phyloP scores from a whole-genome alignment of 2,329 filamentous ascomycete genomes.

The Trichoderma asperellum region DNA sequence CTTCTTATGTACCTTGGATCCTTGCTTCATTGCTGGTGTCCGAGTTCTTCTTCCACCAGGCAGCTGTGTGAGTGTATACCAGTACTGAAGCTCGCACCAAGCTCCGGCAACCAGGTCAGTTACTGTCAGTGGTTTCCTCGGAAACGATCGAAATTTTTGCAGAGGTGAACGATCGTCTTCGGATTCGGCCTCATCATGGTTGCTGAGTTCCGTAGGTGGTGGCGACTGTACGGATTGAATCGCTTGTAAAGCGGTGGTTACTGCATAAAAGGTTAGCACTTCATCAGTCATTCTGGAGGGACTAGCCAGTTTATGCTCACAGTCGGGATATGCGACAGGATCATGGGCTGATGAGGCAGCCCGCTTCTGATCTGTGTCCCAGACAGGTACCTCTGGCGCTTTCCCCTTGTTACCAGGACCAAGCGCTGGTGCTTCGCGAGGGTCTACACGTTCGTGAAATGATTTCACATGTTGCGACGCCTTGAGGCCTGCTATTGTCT shows the following conservation, averaged over 20 bases:
- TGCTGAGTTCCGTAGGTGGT: slow-evolving; percentile 31
- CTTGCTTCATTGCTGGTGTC: slow-evolving; percentile 83
- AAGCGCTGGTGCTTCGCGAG: not conserved
- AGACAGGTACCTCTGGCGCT: too few relatives aligned
- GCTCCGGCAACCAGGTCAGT: slow-evolving; percentile 86
- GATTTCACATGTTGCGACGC: not conserved
- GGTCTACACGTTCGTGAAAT: not conserved
- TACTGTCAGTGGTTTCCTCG: slow-evolving; percentile 80
- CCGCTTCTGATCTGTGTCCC: not conserved
- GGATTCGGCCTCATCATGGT: slow-evolving; percentile 28
- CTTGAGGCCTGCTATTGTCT: not conserved
- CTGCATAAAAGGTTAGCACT: slow-evolving; percentile 54
- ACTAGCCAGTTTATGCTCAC: slow-evolving; percentile 46
- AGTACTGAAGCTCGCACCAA: slow-evolving; percentile 96
- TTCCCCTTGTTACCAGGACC: not conserved
- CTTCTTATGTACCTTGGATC: slow-evolving; percentile 76
- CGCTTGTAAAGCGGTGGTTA: slow-evolving; percentile 50
- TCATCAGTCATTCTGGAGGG: accelerated
- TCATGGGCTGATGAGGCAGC: slow-evolving; percentile 31
- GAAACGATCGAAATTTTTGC: slow-evolving; percentile 75
- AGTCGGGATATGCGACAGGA: slow-evolving; percentile 54
- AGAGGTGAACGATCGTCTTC: slow-evolving; percentile 61
- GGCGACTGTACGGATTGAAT: slow-evolving; percentile 31
- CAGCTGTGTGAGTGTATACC: slow-evolving; percentile 77
- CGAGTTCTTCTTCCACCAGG: slow-evolving; percentile 72